These are phyloP conservation scores for Fomitopsis schrenkii DNA, from an alignment of 1,284 basidiomycete species.

Conservation along the genomic window DNA sequence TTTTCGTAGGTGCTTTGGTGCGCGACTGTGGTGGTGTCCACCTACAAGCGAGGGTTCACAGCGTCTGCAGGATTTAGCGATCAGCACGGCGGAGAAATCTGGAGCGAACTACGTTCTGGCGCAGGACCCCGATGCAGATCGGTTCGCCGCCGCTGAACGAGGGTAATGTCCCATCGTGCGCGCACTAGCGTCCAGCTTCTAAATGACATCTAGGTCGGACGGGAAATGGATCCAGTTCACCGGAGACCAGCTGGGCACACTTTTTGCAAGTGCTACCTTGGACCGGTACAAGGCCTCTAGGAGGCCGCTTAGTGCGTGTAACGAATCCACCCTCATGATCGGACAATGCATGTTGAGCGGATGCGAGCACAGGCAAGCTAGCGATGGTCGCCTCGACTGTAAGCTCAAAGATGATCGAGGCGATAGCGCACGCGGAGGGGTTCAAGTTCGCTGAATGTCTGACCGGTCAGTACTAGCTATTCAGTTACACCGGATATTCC, in stretches of 20 bases:
- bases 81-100: conserved; percentile 50
- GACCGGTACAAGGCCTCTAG: conserved; percentile 56
- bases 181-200: neutral
- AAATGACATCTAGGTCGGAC: conserved; percentile 33
- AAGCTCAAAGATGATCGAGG: conserved; percentile 82
- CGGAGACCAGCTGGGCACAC: conserved; percentile 77
- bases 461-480: conserved; percentile 50
- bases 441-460: conserved; percentile 82
- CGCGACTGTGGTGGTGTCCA: neutral
- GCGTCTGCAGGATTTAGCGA: conserved; percentile 62
- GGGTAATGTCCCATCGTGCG: conserved; percentile 32
- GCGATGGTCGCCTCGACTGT: conserved; percentile 86
- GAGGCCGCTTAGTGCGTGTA: conserved; percentile 46
- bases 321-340: neutral
- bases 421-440: conserved; percentile 70
- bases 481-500: neutral
- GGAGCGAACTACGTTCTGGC: conserved; percentile 67
- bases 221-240: conserved; percentile 73
- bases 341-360: neutral
- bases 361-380: conserved; percentile 44
- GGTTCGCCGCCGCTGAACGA: conserved; percentile 79
- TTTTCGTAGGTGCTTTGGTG: conserved; percentile 16
- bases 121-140: conserved; percentile 83
- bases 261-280: conserved; percentile 66
- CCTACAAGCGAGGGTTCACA: neutral